phyloP scores from a whole-genome alignment of 306 rosid species.

The Lotus japonicus region DNA sequence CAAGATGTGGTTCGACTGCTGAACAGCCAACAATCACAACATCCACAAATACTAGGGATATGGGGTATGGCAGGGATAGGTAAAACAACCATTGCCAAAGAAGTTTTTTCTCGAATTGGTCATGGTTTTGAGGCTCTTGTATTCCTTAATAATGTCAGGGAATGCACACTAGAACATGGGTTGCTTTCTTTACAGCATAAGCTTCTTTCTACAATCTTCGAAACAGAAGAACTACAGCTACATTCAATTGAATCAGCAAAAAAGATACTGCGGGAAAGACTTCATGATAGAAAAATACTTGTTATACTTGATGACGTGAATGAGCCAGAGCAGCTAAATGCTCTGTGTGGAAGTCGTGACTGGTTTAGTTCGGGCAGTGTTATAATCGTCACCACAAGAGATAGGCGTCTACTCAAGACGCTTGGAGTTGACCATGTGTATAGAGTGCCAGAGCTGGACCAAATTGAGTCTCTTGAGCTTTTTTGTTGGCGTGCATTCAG shows the following conservation, averaged over 20 bases:
- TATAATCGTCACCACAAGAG: slow-evolving; percentile 9
- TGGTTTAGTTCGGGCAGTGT: background rate
- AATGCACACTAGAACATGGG: background rate
- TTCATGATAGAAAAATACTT: no score
- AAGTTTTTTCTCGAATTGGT: background rate
- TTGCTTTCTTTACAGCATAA: background rate
- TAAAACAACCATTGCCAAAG: slow-evolving; percentile 7
- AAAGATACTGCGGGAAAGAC: background rate
- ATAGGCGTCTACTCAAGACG: background rate
- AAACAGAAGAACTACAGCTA: background rate
- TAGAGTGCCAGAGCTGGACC: no score
- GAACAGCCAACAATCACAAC: background rate
- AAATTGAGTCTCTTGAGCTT: background rate
- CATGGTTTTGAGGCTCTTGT: background rate
- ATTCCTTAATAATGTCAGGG: background rate
- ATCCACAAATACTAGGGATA: background rate
- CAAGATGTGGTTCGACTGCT: background rate
- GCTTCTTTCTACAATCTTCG: background rate
- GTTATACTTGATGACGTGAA: no score
- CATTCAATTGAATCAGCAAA: background rate
- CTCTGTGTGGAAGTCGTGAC: no score
- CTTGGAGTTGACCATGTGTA: background rate
- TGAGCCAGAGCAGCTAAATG: no score
- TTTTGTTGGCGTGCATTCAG: background rate
- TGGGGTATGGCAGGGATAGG: slow-evolving; percentile 9